Evolutionary conservation across 2,329 filamentous ascomycete species (phyloP), one percentile per base, ranked within the genome.

Genomic region (Aspergillus sp.): DNA sequence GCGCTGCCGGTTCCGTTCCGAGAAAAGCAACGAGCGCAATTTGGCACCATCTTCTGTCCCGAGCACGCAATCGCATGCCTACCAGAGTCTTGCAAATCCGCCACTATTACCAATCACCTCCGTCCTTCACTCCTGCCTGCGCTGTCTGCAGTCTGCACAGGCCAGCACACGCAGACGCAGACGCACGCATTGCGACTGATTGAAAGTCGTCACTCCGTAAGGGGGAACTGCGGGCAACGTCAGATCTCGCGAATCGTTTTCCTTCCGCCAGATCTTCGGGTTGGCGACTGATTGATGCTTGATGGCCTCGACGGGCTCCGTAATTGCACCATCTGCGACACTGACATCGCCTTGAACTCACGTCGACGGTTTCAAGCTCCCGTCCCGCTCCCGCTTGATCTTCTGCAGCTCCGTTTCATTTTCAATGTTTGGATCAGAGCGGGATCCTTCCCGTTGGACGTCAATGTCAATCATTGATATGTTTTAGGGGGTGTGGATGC

Each of bases 61-160:
- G 56, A 62, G 56, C 62, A 64, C 62, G 62, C 55, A 59, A 64
- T 64, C 62, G 55, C 56, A 43, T 15, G n/a, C 14, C 51, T 15
- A 15, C 31, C 41, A 41, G 14, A 37, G 23, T 17, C 8, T 14
- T 12, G 19, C 9, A 21, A 27, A 6, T 39, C 31, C 11, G 47
- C 54, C 47, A 46, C 39, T 19, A 17, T 39, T 52, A 35, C 48
- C 33, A 53, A 52, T 24, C 15, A 17, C 37, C 41, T 17, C 31
- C n/a, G 37, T 41, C 49, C 35, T 51, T 51, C 14, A 19, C 19
- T 31, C 14, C 27, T 49, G 27, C 8, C 4, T 43, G 40, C n/a
- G n/a, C 43, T 27, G 24, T 19, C 24, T 27, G 15, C 43, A 24
- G 12, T 27, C 8, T 24, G 8, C 21, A 11, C 23, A 17, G 43